Base-by-base conservation (phyloP, 495 filamentous ascomycete species). In the Oleoguttula mirabilis region DNA sequence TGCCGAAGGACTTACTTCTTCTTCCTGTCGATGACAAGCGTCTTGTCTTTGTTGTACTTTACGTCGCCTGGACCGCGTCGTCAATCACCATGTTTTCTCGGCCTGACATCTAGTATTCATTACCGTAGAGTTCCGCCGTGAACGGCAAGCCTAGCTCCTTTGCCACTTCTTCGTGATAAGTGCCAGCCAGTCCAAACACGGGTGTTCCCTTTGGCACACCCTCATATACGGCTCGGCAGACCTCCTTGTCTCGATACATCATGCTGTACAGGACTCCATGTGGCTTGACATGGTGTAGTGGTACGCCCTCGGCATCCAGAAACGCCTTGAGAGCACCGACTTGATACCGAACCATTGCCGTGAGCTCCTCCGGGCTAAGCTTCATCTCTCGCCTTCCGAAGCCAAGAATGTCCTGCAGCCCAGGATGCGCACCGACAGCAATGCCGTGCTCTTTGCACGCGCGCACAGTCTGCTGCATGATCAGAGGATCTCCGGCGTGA, bases 361-460 rank as follows among this genome's bases (percentile, higher is more conserved):
- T 74, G 39, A 73, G 59, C 36, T 79, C 75, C 15, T 75, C 71
- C 2, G 71, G 62, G 11, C 39, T 41, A 3, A 52, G 15, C 40
- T 52, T 52, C 30, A 51, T 51, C 43, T 52, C 49, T 43, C 75
- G 66, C 16, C 75, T 56, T 1, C 76, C 76, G 48, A 80, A 80
- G 5, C 75, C 76, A 55, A 75, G 70, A 12, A 80, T 58, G 45
- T 77, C 76, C 28, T 67, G 75, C 3, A 79, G 58, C 2, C 75
- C 75, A 1, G 76, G 76, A 42, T 80, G 76, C 0, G 75, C 76
- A 2, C 74, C 76, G 19, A 74, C 59, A 19, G 56, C 58, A 25
- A 79, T 63, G 39, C 60, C 58, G 48, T 74, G 69, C 30, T 62
- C 45, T 55, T 76, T 79, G 53, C 72, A 75, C 15, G 62, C 52